Evolutionary conservation across 495 filamentous ascomycete species (phyloP), one percentile per base, ranked within the genome.

Genomic region (Immersiella caudata): DNA sequence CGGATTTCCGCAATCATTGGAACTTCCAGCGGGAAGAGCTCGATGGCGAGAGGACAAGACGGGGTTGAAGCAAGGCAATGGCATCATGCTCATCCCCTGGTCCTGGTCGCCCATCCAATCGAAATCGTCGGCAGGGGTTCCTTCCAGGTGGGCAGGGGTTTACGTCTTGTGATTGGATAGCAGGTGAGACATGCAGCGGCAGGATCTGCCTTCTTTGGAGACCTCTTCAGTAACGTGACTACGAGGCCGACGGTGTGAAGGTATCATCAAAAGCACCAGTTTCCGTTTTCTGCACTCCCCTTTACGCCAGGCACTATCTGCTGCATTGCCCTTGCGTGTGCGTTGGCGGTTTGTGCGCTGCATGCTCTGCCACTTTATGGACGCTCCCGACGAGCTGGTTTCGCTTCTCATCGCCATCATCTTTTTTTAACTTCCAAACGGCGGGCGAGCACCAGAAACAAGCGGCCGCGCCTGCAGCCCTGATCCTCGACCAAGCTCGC

Each of bases 191-290:
- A 70, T 67, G 25, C 68, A 69, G 71, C 65, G 73, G 69, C 73
- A 76, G 71, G 74, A 74, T 70, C 70, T 70, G 68, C 68, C 57
- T 51, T 71, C 61, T 64, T 70, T 76, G 72, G 77, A 78, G 72
- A 63, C 76, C 72, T 73, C 72, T 58, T 62, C 74, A 75, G 76
- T 77, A 82, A 78, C 78, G 78, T 78, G 78, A 79, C 69, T 60
- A 69, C 66, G 61, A 46, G 14, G 9, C 11, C 70, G 71, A 72
- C 76, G 79, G 77, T 79, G 78, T 81, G 76, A 71, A 77, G 68
- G 67, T 70, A 74, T 75, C 71, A 66, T 49, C 67, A 67, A 61
- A 56, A n/a, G 3, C 40, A 6, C 40, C 40, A 46, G 40, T 46
- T 33, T 33, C 40, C 14, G 40, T 12, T 18, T 46, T 12, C 40